A percentile compares a stretch with the other conserved stretches of the same genome.
phyloP scores from a whole-genome alignment of 257 asterid genomes.

The Agastache rugosa region DNA sequence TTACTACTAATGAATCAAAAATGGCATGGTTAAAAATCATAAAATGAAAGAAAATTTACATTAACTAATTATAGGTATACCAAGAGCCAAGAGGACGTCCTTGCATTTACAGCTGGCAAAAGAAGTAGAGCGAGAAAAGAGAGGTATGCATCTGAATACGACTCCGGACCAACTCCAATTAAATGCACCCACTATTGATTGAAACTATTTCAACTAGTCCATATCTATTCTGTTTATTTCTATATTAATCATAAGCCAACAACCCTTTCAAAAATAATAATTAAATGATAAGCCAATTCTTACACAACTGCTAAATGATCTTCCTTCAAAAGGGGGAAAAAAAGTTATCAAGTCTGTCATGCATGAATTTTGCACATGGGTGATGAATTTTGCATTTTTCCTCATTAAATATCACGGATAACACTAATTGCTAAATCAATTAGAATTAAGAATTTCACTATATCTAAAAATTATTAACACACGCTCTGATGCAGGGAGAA shows the following conservation, averaged over 20 bases:
- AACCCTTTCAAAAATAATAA: not conserved
- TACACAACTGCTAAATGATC: not conserved
- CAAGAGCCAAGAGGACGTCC: not conserved
- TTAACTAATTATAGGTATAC: not conserved
- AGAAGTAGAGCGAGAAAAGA: not conserved
- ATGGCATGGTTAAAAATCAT: not conserved
- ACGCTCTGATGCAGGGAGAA: too few species aligned
- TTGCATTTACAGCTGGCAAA: slow-evolving; percentile 4
- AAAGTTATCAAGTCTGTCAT: too few species aligned
- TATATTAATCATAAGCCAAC: not conserved
- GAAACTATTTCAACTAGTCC: not conserved
- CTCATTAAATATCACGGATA: too few species aligned
- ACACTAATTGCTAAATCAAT: too few species aligned
- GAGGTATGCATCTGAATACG: not conserved
- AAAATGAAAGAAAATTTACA: not conserved
- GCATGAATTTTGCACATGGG: too few species aligned
- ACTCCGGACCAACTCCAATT: slow-evolving; percentile 11
- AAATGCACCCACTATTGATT: not conserved
- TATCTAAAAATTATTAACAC: too few species aligned
- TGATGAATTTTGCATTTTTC: too few species aligned
- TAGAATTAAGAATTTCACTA: too few species aligned
- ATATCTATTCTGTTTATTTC: not conserved
- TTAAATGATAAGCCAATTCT: not conserved
- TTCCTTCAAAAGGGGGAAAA: too few species aligned
- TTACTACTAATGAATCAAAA: not conserved